phyloP scores from a whole-genome alignment of 768 basidiomycete genomes.

The Kwoniella bestiolae region DNA sequence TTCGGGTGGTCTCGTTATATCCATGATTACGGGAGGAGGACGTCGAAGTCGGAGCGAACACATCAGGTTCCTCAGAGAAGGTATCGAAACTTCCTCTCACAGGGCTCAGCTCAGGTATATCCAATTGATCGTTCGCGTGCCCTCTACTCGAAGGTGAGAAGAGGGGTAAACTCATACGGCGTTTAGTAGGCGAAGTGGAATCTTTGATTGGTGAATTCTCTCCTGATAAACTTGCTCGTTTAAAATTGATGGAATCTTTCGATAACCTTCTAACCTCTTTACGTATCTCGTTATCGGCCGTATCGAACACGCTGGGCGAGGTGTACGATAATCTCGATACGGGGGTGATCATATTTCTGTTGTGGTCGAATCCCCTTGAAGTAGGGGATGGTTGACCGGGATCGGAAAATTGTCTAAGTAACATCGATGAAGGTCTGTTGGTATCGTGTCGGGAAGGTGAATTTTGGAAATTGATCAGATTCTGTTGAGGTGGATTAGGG shows the following conservation, averaged over 20 bases:
- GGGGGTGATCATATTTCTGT: constrained; percentile 4
- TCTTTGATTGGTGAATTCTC: constrained; percentile 2
- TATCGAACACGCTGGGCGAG: constrained; percentile 26
- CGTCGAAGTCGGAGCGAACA: constrained; percentile 1
- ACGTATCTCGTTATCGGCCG: constrained; percentile 30
- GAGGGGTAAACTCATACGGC: constrained; percentile 6
- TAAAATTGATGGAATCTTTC: constrained; percentile 34
- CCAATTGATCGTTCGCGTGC: neutral
- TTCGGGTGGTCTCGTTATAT: no score
- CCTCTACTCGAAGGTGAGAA: neutral
- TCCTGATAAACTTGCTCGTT: constrained; percentile 11
- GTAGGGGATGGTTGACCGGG: constrained; percentile 5
- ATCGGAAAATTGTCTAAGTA: constrained; percentile 23
- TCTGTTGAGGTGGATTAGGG: neutral
- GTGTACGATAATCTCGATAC: constrained; percentile 16
- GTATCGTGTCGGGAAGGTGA: constrained; percentile 6
- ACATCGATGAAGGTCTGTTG: constrained; percentile 16
- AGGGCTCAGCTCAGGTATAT: neutral
- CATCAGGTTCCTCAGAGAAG: neutral
- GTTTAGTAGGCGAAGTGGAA: neutral
- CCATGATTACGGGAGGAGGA: no score
- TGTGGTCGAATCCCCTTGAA: neutral
- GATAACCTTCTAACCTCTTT: constrained; percentile 26
- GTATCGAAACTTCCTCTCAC: constrained; percentile 11
- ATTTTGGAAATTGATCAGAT: constrained; percentile 8